phyloP scores from a whole-genome alignment of 2,329 filamentous ascomycete genomes.

The Ophiostoma novo-ulmi region DNA sequence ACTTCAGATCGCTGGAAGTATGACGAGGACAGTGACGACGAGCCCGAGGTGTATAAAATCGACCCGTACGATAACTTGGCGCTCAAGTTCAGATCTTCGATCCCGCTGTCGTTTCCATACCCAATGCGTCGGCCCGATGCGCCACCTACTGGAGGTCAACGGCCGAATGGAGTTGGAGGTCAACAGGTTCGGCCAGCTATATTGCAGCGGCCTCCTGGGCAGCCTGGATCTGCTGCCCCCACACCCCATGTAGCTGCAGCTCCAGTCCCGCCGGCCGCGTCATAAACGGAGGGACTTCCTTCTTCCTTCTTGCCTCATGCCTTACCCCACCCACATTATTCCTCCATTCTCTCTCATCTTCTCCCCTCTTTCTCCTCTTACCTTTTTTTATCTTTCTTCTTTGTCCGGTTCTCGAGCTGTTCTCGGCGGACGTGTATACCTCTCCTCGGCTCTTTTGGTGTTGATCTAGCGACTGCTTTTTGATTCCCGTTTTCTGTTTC shows the following conservation, averaged over 20 bases:
- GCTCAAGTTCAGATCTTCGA: constrained; percentile 57
- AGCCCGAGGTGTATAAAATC: constrained; percentile 66
- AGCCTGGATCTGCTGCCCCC: background rate
- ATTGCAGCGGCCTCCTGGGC: constrained; percentile 16
- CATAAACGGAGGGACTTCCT: background rate
- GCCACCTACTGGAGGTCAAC: background rate
- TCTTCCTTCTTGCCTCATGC: background rate
- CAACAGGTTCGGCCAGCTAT: constrained; percentile 23
- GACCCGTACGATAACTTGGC: constrained; percentile 63
- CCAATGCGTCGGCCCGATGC: constrained; percentile 25
- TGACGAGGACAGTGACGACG: constrained; percentile 79
- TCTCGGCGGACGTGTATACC: constrained; percentile 20
- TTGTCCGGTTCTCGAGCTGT: constrained; percentile 10
- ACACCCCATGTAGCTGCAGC: constrained; percentile 27
- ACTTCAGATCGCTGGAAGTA: constrained; percentile 74
- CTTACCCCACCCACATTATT: background rate
- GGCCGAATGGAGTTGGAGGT: constrained; percentile 1
- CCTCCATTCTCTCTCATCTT: background rate
- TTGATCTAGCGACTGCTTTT: constrained; percentile 11
- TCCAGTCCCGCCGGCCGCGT: constrained; percentile 4
- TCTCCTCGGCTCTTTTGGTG: constrained; percentile 21
- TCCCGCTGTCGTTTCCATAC: constrained; percentile 41
- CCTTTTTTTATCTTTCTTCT: constrained; percentile 13
- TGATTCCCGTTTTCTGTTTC: background rate
- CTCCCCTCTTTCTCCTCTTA: background rate